Evolutionary conservation across 176 grass and related monocot species (phyloP).

Genomic region (Eleusine coracana): DNA sequence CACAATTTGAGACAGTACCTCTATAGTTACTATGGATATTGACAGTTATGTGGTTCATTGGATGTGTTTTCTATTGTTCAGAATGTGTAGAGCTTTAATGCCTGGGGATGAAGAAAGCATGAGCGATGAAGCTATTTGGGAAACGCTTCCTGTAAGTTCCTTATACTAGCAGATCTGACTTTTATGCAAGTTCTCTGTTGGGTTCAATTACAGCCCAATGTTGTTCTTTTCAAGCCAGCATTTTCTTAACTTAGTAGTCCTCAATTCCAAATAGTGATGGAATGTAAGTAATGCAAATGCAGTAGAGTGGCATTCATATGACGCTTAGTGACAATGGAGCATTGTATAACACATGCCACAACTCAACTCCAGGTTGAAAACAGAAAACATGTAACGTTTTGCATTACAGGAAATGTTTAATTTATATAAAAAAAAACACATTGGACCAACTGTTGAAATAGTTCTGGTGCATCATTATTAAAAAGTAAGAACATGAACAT

Average conservation of each 20-base stretch:
- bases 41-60: not conserved
- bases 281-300: conserved; percentile 12
- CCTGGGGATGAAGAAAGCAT: conserved; percentile 97
- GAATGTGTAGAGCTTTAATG: conserved; percentile 98
- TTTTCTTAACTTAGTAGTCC: not conserved
- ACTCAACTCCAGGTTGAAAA: conserved; percentile 24
- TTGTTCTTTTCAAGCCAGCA: not conserved
- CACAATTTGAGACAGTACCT: conserved; percentile 16
- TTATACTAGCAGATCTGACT: conserved; percentile 11
- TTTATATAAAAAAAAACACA: conserved; percentile 19
- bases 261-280: not conserved
- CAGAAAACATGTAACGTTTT: not conserved
- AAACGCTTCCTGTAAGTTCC: conserved; percentile 89
- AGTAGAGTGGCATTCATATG: not conserved
- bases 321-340: not conserved
- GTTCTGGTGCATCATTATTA: not conserved
- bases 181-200: not conserved
- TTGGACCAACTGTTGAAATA: not conserved
- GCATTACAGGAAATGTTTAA: not conserved
- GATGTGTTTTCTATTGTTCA: conserved; percentile 38
- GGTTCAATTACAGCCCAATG: not conserved
- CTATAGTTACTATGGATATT: conserved; percentile 13
- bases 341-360: not conserved
- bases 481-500: not conserved
- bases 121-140: conserved; percentile 91